Percentiles rank a stretch among this genome's conserved stretches.
Evolutionary conservation across 2,329 filamentous ascomycete species (phyloP).

Genomic region (Myriosclerotinia scirpicola): DNA sequence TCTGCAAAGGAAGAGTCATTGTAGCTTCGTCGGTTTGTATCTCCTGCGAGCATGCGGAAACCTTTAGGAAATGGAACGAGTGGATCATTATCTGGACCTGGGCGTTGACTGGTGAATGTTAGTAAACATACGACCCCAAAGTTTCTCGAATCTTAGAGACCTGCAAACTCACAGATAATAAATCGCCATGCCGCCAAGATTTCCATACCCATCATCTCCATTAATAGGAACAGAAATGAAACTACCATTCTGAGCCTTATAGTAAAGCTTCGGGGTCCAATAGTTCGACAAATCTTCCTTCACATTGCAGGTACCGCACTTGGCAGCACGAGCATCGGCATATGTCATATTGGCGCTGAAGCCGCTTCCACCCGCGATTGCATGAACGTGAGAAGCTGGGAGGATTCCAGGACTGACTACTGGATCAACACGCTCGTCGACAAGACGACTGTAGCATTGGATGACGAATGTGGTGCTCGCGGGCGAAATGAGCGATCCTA

Average conservation of each 20-base stretch:
- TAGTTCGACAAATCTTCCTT: constrained; percentile 42
- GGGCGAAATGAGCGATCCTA: constrained; percentile 7
- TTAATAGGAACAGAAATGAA: constrained; percentile 39
- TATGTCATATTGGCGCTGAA: constrained; percentile 44
- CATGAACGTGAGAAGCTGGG: constrained; percentile 30
- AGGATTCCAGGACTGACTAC: constrained; percentile 27
- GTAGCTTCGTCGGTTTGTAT: constrained; percentile 34
- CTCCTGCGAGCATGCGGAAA: constrained; percentile 49
- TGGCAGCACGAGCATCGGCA: constrained; percentile 36
- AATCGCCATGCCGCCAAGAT: constrained; percentile 38
- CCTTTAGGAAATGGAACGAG: constrained; percentile 38
- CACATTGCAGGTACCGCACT: constrained; percentile 41
- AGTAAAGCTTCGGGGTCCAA: constrained; percentile 40
- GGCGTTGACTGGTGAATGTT: constrained; percentile 9
- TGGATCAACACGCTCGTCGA: constrained; percentile 30
- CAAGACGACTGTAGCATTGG: constrained; percentile 28
- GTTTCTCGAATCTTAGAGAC: background rate
- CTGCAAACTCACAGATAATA: constrained; percentile 41
- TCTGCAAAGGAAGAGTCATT: constrained; percentile 20
- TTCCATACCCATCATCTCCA: constrained; percentile 40
- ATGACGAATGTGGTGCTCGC: constrained; percentile 18
- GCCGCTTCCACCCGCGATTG: constrained; percentile 38
- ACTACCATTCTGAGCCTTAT: constrained; percentile 38
- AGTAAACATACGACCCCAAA: background rate
- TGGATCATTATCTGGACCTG: constrained; percentile 20